Evolutionary conservation across 352 stramenopile species (phyloP), one percentile per base, ranked within the genome.

Genomic region (Phytopythium aichiense): DNA sequence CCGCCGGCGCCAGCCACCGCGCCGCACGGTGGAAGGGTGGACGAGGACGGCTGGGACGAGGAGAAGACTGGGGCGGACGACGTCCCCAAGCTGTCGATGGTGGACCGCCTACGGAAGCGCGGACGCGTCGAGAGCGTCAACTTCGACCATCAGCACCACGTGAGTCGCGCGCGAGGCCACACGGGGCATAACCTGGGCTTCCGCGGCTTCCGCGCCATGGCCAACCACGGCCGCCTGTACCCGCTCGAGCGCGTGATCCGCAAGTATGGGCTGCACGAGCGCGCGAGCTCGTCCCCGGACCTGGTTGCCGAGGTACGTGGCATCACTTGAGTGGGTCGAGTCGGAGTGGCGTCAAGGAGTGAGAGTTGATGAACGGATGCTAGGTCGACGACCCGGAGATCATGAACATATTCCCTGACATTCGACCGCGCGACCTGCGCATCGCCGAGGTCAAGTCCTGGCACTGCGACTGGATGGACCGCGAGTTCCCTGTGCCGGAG

Each of bases 371-470:
- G 6, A 23, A 13, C 42, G 42, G 8, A 37, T 33, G 18, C 9
- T 33, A 89, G 68, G 35, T 60, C 1, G 78, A 89, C 22, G 69
- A 88, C 31, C 56, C 76, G 25, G 66, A 80, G 42, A 87, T 88
- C 63, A 64, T 74, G 37, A 81, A 84, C 22, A 91, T 94, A 20
- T 94, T 94, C 50, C 82, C 82, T 1, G 86, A 94, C 64, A 71
- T 94, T 25, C 89, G 89, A 53, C 84, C 85, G 25, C 76, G 83
- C n/a, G 77, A 89, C 35, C 65, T 94, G 54, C 72, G 86, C n/a
- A 80, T 94, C 57, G 84, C 81, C 28, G 86, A 94, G 64, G 84
- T 94, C 0, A 83, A 80, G n/a, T 88, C 78, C 9, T 94, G 86
- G 86, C 43, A 81, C n/a, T 91, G 80, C 65, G 57, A 59, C 18